Base-by-base conservation (phyloP, 306 rosid species). In the Rosa chinensis region DNA sequence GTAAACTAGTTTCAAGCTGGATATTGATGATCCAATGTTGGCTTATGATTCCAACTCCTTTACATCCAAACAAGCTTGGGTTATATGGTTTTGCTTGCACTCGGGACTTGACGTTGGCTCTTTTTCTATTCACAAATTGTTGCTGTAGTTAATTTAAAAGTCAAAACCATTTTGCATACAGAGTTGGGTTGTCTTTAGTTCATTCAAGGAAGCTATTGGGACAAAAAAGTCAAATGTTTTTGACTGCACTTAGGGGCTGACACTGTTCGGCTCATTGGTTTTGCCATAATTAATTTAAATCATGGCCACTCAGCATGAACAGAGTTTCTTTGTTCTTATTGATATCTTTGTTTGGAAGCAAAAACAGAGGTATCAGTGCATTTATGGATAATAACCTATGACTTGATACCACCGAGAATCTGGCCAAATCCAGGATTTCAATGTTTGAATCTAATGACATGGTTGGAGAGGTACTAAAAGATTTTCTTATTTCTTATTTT, bases 1-100 rank as follows among this genome's bases (percentile, higher is more conserved):
- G 35, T 10, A 18, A 73, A 52, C 69, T 73, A 66, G 45, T 17
- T 64, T 40, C 7, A 39, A 66, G 75, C 13, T 28, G 28, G 70
- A 77, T 55, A 78, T 55, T 39, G 48, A 66, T 66, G 45, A 20
- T 66, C 20, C 3, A 37, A 21, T 52, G 44, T 39, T 50, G 81
- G 53, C 8, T 6, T 56, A 17, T 44, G 70, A 75, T 25, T 75
- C 13, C 43, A 75, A 58, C 56, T 6, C 10, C 78, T 25, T 40
- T 14, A 35, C 16, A 40, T 75, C 42, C 55, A 59, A 55, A 64
- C 67, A 55, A 37, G 14, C 42, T 59, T 44, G 68, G 37, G 78
- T 42, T 20, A 73, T 4, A 8, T 16, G 25, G 55, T 58, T 58
- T 55, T 37, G 35, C 39, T 56, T 13, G 66, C 49, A 11, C 21